Conservation (phyloP, 2,329 filamentous ascomycete species). For the Davidsoniella australis region DNA sequence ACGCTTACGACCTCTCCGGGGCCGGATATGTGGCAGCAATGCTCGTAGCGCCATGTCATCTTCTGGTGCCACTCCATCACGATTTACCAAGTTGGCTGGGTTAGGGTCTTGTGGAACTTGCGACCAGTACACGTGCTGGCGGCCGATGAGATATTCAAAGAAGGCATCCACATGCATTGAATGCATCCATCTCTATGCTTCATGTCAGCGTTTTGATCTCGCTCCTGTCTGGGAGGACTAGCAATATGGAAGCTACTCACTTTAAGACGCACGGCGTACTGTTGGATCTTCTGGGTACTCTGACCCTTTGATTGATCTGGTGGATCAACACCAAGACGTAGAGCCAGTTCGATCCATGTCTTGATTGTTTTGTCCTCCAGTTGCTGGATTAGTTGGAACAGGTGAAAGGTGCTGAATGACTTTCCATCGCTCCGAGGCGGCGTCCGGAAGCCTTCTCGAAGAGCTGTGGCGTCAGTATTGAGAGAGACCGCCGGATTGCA, state of each 20-base stretch:
- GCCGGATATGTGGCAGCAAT: conserved; percentile 59
- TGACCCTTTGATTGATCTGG: conserved; percentile 69
- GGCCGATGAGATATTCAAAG: conserved; percentile 65
- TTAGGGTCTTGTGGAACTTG: conserved; percentile 51
- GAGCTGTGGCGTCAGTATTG: conserved; percentile 50
- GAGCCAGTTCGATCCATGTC: conserved; percentile 78
- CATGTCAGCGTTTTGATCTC: neutral
- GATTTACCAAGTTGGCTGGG: conserved; percentile 44
- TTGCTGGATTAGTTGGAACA: conserved; percentile 64
- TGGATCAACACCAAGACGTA: conserved; percentile 74
- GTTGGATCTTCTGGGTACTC: conserved; percentile 84
- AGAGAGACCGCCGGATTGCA: conserved; percentile 65
- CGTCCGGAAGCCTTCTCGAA: conserved; percentile 59
- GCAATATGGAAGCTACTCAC: conserved; percentile 26
- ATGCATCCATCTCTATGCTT: conserved; percentile 75
- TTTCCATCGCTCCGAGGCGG: conserved; percentile 81
- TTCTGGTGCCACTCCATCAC: conserved; percentile 70
- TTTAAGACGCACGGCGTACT: conserved; percentile 85
- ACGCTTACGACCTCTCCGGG: conserved; percentile 43
- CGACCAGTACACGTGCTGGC: conserved; percentile 56
- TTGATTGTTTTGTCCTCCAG: conserved; percentile 73
- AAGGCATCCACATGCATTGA: conserved; percentile 92
- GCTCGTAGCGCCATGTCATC: conserved; percentile 80
- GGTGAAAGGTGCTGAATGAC: conserved; percentile 57
- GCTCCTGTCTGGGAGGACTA: neutral